Conservation (phyloP, 768 basidiomycete species). For the Hebeloma cylindrosporum region DNA sequence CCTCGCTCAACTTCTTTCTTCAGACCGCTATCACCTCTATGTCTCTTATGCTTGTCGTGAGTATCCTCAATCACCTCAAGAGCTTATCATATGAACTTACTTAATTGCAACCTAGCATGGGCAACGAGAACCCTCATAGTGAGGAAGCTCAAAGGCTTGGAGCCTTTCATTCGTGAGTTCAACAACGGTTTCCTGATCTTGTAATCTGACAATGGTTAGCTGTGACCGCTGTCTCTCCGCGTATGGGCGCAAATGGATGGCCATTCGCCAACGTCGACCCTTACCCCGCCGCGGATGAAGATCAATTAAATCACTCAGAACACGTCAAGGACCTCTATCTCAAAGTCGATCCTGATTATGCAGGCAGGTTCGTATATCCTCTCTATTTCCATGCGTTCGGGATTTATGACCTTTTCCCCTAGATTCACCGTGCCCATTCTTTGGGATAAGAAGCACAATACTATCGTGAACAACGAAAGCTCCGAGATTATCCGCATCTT, state of each 20-base stretch:
- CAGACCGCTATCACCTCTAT: slow-evolving; percentile 90
- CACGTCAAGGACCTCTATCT: slow-evolving; percentile 88
- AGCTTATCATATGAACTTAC: slow-evolving; percentile 5
- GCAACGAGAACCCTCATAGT: slow-evolving; percentile 89
- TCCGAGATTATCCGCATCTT: slow-evolving; percentile 94
- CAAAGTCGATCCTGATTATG: slow-evolving; percentile 68
- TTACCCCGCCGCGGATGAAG: slow-evolving; percentile 73
- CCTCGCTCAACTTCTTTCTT: slow-evolving; percentile 2
- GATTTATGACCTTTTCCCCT: neutral
- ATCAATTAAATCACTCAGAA: slow-evolving; percentile 66
- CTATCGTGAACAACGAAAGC: slow-evolving; percentile 95
- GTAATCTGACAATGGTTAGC: slow-evolving; percentile 45
- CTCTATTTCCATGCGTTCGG: neutral
- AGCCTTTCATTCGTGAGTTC: slow-evolving; percentile 73
- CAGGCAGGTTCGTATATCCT: slow-evolving; percentile 51
- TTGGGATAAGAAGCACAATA: slow-evolving; percentile 87
- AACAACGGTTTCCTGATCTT: neutral
- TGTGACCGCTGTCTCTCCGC: slow-evolving; percentile 81
- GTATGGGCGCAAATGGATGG: slow-evolving; percentile 85
- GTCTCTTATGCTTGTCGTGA: slow-evolving; percentile 85
- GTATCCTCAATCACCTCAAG: slow-evolving; percentile 21
- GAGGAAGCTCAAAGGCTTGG: slow-evolving; percentile 89
- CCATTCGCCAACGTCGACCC: slow-evolving; percentile 71
- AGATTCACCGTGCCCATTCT: slow-evolving; percentile 88
- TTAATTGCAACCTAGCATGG: slow-evolving; percentile 89